Evolutionary conservation across 169 alveolate genomes (phyloP).

Genomic region (Plasmodium coatneyi): DNA sequence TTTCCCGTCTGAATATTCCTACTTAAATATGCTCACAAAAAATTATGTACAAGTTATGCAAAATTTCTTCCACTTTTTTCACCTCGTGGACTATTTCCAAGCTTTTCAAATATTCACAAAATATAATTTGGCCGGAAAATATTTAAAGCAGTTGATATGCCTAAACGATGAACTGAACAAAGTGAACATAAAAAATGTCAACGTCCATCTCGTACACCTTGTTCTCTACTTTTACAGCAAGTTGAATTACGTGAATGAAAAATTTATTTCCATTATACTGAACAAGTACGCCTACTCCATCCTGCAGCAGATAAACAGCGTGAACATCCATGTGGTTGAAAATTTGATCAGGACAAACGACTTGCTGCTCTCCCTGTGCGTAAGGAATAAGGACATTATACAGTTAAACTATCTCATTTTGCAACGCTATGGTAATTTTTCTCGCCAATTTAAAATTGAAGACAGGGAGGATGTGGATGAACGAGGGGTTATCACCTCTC

Average conservation of each 20-base stretch:
- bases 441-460: background rate
- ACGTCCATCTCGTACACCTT: constrained; percentile 27
- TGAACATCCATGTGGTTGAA: background rate
- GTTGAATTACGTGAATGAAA: constrained; percentile 45
- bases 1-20: constrained; percentile 63
- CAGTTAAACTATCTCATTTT: constrained; percentile 23
- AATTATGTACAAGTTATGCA: constrained; percentile 40
- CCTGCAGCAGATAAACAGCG: constrained; percentile 8
- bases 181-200: constrained; percentile 24
- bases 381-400: constrained; percentile 52
- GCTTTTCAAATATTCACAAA: constrained; percentile 50
- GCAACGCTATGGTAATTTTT: constrained; percentile 37
- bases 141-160: constrained; percentile 20
- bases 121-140: constrained; percentile 36
- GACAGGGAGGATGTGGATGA: background rate
- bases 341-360: constrained; percentile 52
- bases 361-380: constrained; percentile 33
- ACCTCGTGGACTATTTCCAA: constrained; percentile 20
- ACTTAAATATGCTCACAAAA: constrained; percentile 56
- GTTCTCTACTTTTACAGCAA: constrained; percentile 35
- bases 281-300: background rate
- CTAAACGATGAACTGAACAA: constrained; percentile 56
- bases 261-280: constrained; percentile 14
- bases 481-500: background rate
- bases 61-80: constrained; percentile 33